These are phyloP conservation scores for Solanum virginianum DNA, from an alignment of 257 asterid genomes.

Conservation along the genomic window DNA sequence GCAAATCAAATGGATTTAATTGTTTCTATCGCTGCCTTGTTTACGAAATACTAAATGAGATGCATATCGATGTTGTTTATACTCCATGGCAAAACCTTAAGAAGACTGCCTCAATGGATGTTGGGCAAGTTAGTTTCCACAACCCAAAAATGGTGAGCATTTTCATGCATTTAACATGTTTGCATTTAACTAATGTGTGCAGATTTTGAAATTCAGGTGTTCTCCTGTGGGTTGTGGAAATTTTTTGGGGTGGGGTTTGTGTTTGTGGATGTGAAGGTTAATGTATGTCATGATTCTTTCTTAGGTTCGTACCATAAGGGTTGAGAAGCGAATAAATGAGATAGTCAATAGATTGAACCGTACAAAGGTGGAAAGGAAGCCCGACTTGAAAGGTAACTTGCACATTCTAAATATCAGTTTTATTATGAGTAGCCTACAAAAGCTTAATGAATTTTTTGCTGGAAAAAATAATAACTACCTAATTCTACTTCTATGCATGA, in stretches of 20 bases:
- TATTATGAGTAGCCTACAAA: neutral
- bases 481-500: neutral
- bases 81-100: constrained; percentile 97
- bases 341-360: constrained; percentile 81
- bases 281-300: neutral
- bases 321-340: constrained; percentile 91
- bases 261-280: constrained; percentile 1
- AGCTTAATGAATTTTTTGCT: neutral
- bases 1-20: neutral
- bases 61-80: constrained; percentile 77
- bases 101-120: constrained; percentile 97
- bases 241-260: neutral
- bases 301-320: constrained; percentile 80
- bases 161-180: neutral
- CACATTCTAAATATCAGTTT: neutral
- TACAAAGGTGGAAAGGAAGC: constrained; percentile 88
- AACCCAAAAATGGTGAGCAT: constrained; percentile 72
- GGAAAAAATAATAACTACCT: neutral
- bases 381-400: constrained; percentile 76
- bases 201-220: neutral
- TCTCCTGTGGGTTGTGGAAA: neutral
- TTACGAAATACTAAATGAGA: neutral
- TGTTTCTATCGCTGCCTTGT: neutral
- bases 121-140: constrained; percentile 96
- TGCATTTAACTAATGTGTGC: neutral